Percentiles rank a stretch among this genome's conserved stretches.
Conservation (phyloP, 2,329 filamentous ascomycete genomes). For the Colletotrichum magnum region DNA sequence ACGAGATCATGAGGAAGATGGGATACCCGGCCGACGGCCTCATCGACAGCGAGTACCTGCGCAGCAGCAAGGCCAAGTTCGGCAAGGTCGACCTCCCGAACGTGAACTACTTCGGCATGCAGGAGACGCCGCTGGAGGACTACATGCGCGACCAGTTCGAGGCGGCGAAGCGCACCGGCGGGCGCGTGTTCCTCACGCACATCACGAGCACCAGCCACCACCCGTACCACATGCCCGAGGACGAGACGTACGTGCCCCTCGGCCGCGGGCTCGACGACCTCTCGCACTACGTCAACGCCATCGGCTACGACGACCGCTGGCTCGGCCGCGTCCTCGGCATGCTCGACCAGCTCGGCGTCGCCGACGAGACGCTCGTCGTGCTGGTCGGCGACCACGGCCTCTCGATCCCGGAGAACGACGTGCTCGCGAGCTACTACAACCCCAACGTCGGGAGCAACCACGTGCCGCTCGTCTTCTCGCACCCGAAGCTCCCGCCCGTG, state of each 20-base stretch:
- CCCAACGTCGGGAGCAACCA: constrained; percentile 59
- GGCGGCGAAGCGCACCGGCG: constrained; percentile 46
- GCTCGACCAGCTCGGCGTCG: constrained; percentile 58
- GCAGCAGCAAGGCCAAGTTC: constrained; percentile 19
- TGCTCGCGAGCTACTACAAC: constrained; percentile 58
- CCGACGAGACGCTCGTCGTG: constrained; percentile 60
- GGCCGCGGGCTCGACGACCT: constrained; percentile 41
- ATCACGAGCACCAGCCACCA: constrained; percentile 58
- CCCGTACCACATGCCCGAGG: constrained; percentile 33
- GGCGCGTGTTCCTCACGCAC: constrained; percentile 53
- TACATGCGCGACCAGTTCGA: constrained; percentile 45
- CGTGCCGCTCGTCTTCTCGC: constrained; percentile 59
- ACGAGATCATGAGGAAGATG: constrained; percentile 41
- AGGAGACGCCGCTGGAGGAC: constrained; percentile 57
- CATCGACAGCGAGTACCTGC: constrained; percentile 20
- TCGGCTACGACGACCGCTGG: constrained; percentile 57
- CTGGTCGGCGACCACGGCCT: constrained; percentile 61
- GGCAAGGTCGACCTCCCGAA: constrained; percentile 28
- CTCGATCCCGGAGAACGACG: constrained; percentile 57
- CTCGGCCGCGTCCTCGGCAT: constrained; percentile 54
- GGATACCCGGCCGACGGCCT: constrained; percentile 41
- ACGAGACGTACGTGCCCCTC: constrained; percentile 22
- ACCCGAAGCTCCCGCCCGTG: constrained; percentile 57
- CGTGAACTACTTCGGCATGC: constrained; percentile 59
- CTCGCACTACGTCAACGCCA: constrained; percentile 59